These are phyloP conservation scores for Amborella trichopoda DNA, from an alignment of 164 flowering plant species.

Conservation along the genomic window DNA sequence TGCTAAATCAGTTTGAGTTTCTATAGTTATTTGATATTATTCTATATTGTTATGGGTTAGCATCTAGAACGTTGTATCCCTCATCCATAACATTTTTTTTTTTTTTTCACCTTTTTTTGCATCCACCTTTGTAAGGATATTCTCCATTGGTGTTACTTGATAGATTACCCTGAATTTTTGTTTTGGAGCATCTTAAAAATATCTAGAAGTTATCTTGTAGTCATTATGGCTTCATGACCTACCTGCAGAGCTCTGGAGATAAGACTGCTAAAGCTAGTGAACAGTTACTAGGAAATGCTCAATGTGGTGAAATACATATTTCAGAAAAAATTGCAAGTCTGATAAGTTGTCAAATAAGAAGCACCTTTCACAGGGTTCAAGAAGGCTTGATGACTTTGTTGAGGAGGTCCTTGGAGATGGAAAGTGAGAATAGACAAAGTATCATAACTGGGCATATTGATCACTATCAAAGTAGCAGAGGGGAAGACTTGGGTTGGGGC, in stretches of 20 bases:
- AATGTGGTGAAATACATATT: slow-evolving; percentile 3
- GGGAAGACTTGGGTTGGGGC: slow-evolving; percentile 81
- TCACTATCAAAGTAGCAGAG: slow-evolving; percentile 53
- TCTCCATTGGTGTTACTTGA: neutral
- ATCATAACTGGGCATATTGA: slow-evolving; percentile 44
- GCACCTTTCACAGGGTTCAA: slow-evolving; percentile 33
- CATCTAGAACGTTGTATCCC: too few relatives aligned
- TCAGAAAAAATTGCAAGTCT: slow-evolving; percentile 25
- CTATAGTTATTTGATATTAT: too few relatives aligned
- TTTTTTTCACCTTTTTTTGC: too few relatives aligned
- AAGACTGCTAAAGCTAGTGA: too few relatives aligned
- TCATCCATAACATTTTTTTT: neutral
- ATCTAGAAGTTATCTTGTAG: slow-evolving; percentile 6
- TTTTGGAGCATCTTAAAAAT: neutral
- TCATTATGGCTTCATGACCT: slow-evolving; percentile 5
- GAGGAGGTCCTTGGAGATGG: slow-evolving; percentile 48
- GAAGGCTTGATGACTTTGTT: slow-evolving; percentile 54
- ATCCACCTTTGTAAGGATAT: neutral
- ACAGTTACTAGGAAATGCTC: too few relatives aligned
- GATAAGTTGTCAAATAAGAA: slow-evolving; percentile 27
- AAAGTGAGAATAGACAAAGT: slow-evolving; percentile 21
- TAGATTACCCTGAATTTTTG: neutral
- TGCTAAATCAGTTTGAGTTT: too few relatives aligned
- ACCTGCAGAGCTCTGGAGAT: neutral
- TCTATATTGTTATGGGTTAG: too few relatives aligned